Percentiles rank a stretch among this genome's conserved stretches.
Conservation (phyloP, 192 early-diverging fungal genomes). For the Entomortierella beljakovae region DNA sequence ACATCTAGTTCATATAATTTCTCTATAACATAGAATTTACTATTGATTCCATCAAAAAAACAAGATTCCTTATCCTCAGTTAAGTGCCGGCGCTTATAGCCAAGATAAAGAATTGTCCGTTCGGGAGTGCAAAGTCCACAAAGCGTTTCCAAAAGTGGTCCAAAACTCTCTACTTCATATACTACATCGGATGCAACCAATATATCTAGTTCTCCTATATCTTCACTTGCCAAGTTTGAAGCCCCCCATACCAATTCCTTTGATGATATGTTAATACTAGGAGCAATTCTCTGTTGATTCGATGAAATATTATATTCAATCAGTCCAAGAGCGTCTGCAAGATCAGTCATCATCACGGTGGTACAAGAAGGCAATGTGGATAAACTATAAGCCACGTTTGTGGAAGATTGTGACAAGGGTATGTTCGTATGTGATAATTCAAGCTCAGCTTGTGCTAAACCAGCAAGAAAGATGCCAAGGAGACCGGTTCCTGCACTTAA, state of each 20-base stretch:
- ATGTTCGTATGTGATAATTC: neutral
- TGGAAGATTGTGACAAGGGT: neutral
- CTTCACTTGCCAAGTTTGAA: neutral
- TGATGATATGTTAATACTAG: conserved; percentile 2
- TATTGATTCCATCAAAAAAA: conserved; percentile 45
- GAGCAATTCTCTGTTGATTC: conserved; percentile 28
- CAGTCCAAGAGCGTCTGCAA: conserved; percentile 55
- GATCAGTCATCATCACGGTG: conserved; percentile 54
- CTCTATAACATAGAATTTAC: conserved; percentile 33
- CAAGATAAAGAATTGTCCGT: conserved; percentile 54
- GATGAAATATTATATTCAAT: conserved; percentile 51
- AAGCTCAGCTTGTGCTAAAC: conserved; percentile 32
- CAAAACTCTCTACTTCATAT: conserved; percentile 53
- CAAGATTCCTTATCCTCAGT: conserved; percentile 21
- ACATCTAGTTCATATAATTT: conserved; percentile 2
- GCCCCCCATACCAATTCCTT: conserved; percentile 38
- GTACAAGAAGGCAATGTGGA: neutral
- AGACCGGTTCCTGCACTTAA: conserved; percentile 63
- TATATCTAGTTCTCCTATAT: conserved; percentile 32
- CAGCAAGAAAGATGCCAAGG: conserved; percentile 55
- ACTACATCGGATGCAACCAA: conserved; percentile 65
- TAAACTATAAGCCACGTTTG: neutral
- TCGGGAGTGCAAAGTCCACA: conserved; percentile 40
- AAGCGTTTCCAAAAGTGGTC: conserved; percentile 49
- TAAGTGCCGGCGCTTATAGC: conserved; percentile 58